phyloP scores from a whole-genome alignment of 2,329 filamentous ascomycete genomes.

The Epichloe uncinata region DNA sequence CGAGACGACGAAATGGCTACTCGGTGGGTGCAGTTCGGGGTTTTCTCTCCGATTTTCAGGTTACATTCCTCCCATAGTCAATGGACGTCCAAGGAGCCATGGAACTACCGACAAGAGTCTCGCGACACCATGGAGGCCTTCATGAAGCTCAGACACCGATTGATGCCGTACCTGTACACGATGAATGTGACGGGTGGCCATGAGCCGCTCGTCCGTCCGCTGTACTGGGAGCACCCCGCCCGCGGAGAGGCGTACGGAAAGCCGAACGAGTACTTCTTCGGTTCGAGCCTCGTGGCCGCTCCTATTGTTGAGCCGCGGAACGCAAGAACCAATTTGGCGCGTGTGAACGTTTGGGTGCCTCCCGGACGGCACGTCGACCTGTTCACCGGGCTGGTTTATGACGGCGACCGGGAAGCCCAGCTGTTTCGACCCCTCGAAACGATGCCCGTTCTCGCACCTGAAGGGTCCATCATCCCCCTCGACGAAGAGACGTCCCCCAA shows the following conservation, averaged over 20 bases:
- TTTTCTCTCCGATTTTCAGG: slow-evolving; percentile 46
- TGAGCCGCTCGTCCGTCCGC: slow-evolving; percentile 42
- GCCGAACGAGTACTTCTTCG: slow-evolving; percentile 47
- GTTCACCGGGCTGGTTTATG: slow-evolving; percentile 43
- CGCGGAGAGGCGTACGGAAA: slow-evolving; percentile 38
- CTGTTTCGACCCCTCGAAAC: slow-evolving; percentile 34
- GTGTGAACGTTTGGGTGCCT: slow-evolving; percentile 42
- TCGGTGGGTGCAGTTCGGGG: slow-evolving; percentile 50
- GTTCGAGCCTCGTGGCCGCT: slow-evolving; percentile 38
- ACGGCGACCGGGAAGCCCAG: slow-evolving; percentile 37
- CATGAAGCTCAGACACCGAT: slow-evolving; percentile 39
- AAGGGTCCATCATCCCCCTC: slow-evolving; percentile 5
- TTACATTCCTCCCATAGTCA: slow-evolving; percentile 43
- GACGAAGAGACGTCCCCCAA: neutral
- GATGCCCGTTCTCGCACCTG: slow-evolving; percentile 28
- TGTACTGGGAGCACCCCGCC: slow-evolving; percentile 47
- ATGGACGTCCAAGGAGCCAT: slow-evolving; percentile 50
- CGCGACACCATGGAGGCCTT: slow-evolving; percentile 32
- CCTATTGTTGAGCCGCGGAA: slow-evolving; percentile 41
- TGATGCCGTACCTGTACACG: slow-evolving; percentile 47
- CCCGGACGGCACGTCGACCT: slow-evolving; percentile 41
- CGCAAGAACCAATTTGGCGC: slow-evolving; percentile 29
- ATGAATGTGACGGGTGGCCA: slow-evolving; percentile 35
- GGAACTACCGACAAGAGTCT: slow-evolving; percentile 31
- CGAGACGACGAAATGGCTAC: slow-evolving; percentile 45